Evolutionary conservation across 2,329 filamentous ascomycete species (phyloP), one percentile per base, ranked within the genome.

Genomic region (Colletotrichum camelliae): DNA sequence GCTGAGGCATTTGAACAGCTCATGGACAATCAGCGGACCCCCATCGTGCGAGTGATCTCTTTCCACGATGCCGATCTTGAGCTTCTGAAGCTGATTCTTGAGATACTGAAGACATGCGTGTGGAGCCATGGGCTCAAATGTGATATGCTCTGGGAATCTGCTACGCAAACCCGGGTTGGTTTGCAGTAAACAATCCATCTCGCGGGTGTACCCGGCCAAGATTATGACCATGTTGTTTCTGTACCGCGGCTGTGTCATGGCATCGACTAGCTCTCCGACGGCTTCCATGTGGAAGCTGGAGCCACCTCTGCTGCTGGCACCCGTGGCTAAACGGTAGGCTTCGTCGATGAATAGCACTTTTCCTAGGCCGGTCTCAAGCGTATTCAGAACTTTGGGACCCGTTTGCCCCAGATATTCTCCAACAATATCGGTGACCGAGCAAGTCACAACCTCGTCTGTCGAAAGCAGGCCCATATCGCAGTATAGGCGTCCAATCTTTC

Each of bases 381-480:
- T 80, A 57, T 87, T 84, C 16, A 87, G 83, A 0, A 88, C 88
- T 76, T 91, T 92, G 0, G 90, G 90, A 0, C 89, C 90, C 0
- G 90, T 92, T 0, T 92, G 89, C 0, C 91, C 91, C 2, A 91
- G 9, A 24, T 89, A 92, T 77, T 89, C 81, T 0, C 88, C 90
- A 1, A 92, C 81, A 0, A 93, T 79, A 57, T 92, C 90, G 0
- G 88, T 88, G 0, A 88, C 89, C 1, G 90, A 92, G 74, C 85
- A 86, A 77, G 91, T 88, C 2, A 89, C 79, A 0, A 92, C 89
- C 70, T 91, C 89, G 0, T 84, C 85, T 0, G 85, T 83, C 0
- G 88, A 81, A 0, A 93, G 81, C n/a, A 92, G 85, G 0, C 90
- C 89, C 83, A 93, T 87, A 72, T 92, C 87, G 75, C 90, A 92